Percentiles rank a stretch among this genome's conserved stretches.
Evolutionary conservation across 352 stramenopile species (phyloP).

Genomic region (Pythium diclinum): DNA sequence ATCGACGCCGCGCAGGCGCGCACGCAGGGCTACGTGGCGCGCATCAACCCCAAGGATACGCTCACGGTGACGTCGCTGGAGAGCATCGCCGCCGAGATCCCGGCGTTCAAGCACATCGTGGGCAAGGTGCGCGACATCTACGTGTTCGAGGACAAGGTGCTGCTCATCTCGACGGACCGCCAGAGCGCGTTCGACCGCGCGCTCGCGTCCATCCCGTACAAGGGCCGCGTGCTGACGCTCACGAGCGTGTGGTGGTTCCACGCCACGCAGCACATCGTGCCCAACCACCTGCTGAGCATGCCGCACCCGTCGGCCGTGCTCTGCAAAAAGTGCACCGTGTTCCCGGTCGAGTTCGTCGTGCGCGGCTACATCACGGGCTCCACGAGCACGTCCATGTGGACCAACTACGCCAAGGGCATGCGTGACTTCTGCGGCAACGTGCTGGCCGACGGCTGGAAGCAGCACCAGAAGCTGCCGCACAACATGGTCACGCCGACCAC

Average conservation of each 20-base stretch:
- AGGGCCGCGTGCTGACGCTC: conserved; percentile 96
- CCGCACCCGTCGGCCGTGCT: conserved; percentile 96
- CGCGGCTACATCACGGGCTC: conserved; percentile 96
- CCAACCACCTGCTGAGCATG: conserved; percentile 95
- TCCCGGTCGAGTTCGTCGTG: conserved; percentile 99
- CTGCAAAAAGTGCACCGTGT: conserved; percentile 94
- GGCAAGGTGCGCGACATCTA: conserved; percentile 94
- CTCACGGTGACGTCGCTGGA: conserved; percentile 63
- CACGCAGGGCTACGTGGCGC: conserved; percentile 65
- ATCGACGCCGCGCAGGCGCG: conserved; percentile 51
- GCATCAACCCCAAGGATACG: conserved; percentile 43
- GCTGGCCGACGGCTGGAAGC: conserved; percentile 92
- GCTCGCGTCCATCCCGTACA: conserved; percentile 95
- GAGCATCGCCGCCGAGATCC: conserved; percentile 31
- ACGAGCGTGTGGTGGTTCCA: conserved; percentile 97
- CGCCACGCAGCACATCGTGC: conserved; percentile 93
- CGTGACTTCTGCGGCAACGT: conserved; percentile 96
- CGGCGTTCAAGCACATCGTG: conserved; percentile 56
- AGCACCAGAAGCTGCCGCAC: conserved; percentile 95
- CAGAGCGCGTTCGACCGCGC: conserved; percentile 98
- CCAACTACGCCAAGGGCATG: conserved; percentile 96
- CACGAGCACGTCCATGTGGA: conserved; percentile 99
- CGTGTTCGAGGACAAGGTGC: conserved; percentile 80
- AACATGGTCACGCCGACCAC: conserved; percentile 98
- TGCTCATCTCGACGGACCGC: conserved; percentile 98